Conservation (phyloP, 2,329 filamentous ascomycete genomes). For the Calycina marina region DNA sequence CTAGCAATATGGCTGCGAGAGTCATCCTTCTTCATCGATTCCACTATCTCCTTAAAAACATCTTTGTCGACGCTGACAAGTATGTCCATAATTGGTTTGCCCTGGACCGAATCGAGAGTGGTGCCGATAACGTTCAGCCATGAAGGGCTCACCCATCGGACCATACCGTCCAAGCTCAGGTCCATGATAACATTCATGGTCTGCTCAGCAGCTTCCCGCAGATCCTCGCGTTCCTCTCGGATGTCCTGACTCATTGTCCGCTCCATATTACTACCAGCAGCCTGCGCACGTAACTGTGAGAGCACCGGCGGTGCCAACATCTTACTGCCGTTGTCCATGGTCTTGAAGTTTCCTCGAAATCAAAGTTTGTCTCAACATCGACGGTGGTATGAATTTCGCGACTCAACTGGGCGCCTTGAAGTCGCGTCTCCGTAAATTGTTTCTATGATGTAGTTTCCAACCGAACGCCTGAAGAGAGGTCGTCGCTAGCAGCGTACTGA, state of each 20-base stretch:
- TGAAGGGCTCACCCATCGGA: slow-evolving; percentile 93
- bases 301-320: slow-evolving; percentile 22
- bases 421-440: slow-evolving; percentile 11
- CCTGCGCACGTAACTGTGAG: slow-evolving; percentile 18
- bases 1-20: slow-evolving; percentile 82
- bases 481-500: slow-evolving; percentile 12
- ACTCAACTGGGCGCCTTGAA: slow-evolving; percentile 1
- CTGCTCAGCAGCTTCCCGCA: slow-evolving; percentile 90
- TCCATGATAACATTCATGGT: slow-evolving; percentile 95
- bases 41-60: slow-evolving; percentile 70
- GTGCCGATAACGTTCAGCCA: slow-evolving; percentile 91
- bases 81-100: slow-evolving; percentile 64
- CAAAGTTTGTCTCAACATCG: slow-evolving; percentile 15
- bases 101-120: slow-evolving; percentile 54
- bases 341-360: slow-evolving; percentile 16
- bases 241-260: slow-evolving; percentile 75
- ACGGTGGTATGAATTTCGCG: slow-evolving; percentile 9
- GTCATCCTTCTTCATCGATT: slow-evolving; percentile 84
- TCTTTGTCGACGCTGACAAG: slow-evolving; percentile 64
- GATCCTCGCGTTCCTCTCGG: slow-evolving; percentile 79
- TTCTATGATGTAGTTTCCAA: slow-evolving; percentile 7
- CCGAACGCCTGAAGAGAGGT: slow-evolving; percentile 10
- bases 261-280: slow-evolving; percentile 32
- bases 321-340: slow-evolving; percentile 13
- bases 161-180: slow-evolving; percentile 73